Evolutionary conservation across 1,284 basidiomycete genomes (phyloP), one percentile per base, ranked within the genome.

Genomic region (Wolfiporia cocos): DNA sequence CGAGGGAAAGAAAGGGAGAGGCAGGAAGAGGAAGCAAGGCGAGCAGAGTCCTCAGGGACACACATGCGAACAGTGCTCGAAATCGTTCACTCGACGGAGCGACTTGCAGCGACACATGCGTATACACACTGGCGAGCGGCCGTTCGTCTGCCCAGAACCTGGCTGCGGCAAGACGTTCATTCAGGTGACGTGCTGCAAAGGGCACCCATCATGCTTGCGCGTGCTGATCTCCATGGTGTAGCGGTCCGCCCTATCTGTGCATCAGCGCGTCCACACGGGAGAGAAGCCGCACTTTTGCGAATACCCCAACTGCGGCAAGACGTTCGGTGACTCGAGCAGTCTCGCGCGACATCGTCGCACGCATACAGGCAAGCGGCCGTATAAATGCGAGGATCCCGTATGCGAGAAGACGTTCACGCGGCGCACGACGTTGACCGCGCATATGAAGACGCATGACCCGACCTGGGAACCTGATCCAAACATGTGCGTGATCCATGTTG

Each of bases 271-370:
- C 7, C 90, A 93, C 57, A 91, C 89, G 5, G 90, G 91, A 37
- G 90, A 93, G 68, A 88, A 88, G 58, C 90, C 90, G 2, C 89
- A 92, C 62, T 77, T 74, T 46, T 93, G 90, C 65, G 86, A 89
- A 64, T 89, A 87, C 57, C 84, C 86, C 10, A 85, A 79, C 5
- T 93, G 91, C 58, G 76, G 74, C 34, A 87, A 83, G 64, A 85
- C 82, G 5, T 93, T 93, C 63, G 81, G 87, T 31, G 90, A 93
- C 62, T 91, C 88, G 15, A 90, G 86, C 58, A 89, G 86, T 63
- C 72, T 93, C 45, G 88, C 90, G 38, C 79, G 91, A 53, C 90
- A 93, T 69, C 78, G 91, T 38, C 77, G 90, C 49, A 91, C 86
- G 7, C 90, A 93, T 55, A 88, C 86, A 1, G 86, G 86, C 19